Conservation (phyloP, 129 eudicot species). For the Flaveria linearis region DNA sequence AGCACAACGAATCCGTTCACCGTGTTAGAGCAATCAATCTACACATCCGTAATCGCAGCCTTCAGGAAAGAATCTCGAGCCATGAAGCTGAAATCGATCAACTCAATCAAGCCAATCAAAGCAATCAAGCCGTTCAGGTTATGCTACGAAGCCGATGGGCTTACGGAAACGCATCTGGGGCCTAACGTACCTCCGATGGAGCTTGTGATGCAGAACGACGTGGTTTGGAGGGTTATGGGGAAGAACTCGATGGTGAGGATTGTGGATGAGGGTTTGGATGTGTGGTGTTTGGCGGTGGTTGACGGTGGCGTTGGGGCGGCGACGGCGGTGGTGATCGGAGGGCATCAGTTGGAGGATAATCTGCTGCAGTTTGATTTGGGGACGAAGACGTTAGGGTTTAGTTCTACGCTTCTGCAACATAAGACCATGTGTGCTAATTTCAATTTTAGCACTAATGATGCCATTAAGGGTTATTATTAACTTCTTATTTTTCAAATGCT, state of each 20-base stretch:
- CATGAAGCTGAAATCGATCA: conserved; percentile 41
- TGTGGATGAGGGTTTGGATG: conserved; percentile 41
- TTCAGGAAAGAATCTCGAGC: conserved; percentile 51
- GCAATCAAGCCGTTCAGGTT: conserved; percentile 51
- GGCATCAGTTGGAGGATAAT: conserved; percentile 67
- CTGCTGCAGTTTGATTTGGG: conserved; percentile 61
- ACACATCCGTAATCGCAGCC: conserved; percentile 27
- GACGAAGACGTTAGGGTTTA: conserved; percentile 50
- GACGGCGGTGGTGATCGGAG: conserved; percentile 57
- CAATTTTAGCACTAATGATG: conserved; percentile 37
- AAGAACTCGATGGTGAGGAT: conserved; percentile 69
- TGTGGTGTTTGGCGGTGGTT: conserved; percentile 69
- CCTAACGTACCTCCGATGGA: conserved; percentile 52
- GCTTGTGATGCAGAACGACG: conserved; percentile 46
- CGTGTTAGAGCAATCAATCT: conserved; percentile 36
- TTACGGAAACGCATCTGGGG: conserved; percentile 41
- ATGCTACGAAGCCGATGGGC: conserved; percentile 46
- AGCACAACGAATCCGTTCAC: conserved; percentile 57
- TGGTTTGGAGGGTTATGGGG: conserved; percentile 54
- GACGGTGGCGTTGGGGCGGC: conserved; percentile 41
- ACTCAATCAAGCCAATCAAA: conserved; percentile 36
- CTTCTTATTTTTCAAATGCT: background rate
- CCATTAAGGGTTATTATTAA: background rate
- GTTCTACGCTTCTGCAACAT: conserved; percentile 52
- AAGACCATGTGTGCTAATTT: conserved; percentile 66